Base-by-base conservation (phyloP, 805 yeast genomes). In the Wilhelminamyces savonicus region DNA sequence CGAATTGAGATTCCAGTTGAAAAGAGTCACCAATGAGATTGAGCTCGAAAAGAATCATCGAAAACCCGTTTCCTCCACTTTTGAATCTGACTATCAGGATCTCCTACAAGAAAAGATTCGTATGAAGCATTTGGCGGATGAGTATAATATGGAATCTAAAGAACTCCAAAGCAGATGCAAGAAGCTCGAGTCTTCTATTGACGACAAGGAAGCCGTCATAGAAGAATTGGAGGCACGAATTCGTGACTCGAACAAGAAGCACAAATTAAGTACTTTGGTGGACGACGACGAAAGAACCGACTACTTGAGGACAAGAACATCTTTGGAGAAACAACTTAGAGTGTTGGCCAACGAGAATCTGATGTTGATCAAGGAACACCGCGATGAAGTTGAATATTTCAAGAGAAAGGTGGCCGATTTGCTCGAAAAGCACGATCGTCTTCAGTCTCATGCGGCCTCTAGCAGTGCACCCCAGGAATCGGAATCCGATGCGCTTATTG, bases 301-400 rank as follows among this genome's bases (percentile, higher is more conserved):
- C 21, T 35, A 63, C 20, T 23, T 59, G 34, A 62, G 43, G 38
- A 48, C 57, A 1, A 66, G 62, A 31, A 37, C 57, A 4, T 50
- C 49, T 5, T 54, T 59, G 32, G 74, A 70, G 31, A 53, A 59
- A 8, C 54, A 60, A 28, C 45, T 64, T 21, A 57, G 59, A 20
- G 37, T 56, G 14, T 35, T 63, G 13, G 55, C 56, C 31, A 41
- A 52, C 14, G 77, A 72, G 16, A 48, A 59, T 24, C 61, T 58
- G 10, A 52, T 52, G 13, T 25, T 59, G 24, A 57, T 54, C 34
- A 54, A 52, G 6, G 62, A 56, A 16, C 47, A 58, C 31, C 59
- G 60, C 28, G 40, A 47, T 20, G 66, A 69, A 34, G 34, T 56
- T 12, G 49, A 47, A n/a, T 43, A 47, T 17, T 54, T 54, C 36